Conservation (phyloP, 345 rosid genomes). For the Pugionium cornutum region DNA sequence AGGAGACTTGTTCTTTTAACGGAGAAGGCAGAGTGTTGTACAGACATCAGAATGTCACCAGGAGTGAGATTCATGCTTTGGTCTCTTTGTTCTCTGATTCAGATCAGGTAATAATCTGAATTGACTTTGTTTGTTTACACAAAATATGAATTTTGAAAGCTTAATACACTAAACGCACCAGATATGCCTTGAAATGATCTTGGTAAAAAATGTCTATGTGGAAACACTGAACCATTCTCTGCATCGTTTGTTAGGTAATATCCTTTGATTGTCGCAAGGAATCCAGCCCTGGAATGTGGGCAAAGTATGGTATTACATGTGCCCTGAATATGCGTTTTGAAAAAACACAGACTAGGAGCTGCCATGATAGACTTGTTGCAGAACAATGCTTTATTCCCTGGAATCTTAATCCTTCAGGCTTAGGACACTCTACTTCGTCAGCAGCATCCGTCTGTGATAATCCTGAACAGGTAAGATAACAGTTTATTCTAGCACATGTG, state of each 20-base stretch:
- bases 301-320: conserved; percentile 22
- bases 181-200: background rate
- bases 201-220: no score
- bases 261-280: conserved; percentile 22
- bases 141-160: background rate
- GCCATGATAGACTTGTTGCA: no score
- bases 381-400: background rate
- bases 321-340: conserved; percentile 2
- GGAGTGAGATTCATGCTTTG: background rate
- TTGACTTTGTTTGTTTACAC: background rate
- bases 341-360: background rate
- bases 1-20: no score
- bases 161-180: background rate
- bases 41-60: background rate
- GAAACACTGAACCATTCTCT: background rate
- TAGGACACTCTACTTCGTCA: background rate
- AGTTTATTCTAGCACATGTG: background rate
- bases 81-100: background rate
- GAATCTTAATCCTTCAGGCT: conserved; percentile 21
- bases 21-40: background rate
- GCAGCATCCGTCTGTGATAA: background rate
- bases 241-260: background rate
- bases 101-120: background rate
- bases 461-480: conserved; percentile 1
- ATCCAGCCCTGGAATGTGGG: conserved; percentile 11